A percentile compares a stretch with the other conserved stretches of the same genome.
phyloP scores from a whole-genome alignment of 306 rosid genomes.

The Sicyos edulis region DNA sequence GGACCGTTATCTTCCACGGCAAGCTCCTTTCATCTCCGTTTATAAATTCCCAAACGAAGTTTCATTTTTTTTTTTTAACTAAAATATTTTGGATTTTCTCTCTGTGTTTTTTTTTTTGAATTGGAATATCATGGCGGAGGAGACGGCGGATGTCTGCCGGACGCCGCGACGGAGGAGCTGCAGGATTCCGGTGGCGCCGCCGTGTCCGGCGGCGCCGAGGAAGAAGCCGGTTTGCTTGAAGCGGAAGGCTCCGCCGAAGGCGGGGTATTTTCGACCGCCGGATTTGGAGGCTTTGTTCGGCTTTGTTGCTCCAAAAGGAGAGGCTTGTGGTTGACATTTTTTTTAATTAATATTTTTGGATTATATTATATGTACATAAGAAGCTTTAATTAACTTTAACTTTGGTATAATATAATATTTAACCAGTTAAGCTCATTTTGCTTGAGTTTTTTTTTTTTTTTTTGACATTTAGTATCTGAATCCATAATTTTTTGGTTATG shows the following conservation, averaged over 20 bases:
- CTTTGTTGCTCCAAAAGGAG: slow-evolving; percentile 16
- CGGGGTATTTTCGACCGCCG: slow-evolving; percentile 36
- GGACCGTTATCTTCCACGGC: slow-evolving; percentile 17
- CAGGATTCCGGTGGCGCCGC: slow-evolving; percentile 20
- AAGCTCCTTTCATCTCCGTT: background rate
- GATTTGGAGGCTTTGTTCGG: slow-evolving; percentile 41
- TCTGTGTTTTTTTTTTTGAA: background rate
- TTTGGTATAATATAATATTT: no score
- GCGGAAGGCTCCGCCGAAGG: slow-evolving; percentile 30
- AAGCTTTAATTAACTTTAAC: no score
- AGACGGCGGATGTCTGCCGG: slow-evolving; percentile 25
- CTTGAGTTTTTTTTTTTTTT: no score
- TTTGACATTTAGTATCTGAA: no score
- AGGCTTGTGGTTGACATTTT: slow-evolving; percentile 17
- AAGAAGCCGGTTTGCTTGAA: slow-evolving; percentile 28
- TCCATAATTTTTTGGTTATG: no score
- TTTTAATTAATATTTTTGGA: no score
- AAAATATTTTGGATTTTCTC: background rate
- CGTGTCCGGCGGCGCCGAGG: slow-evolving; percentile 44
- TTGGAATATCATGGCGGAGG: slow-evolving; percentile 21
- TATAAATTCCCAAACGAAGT: background rate
- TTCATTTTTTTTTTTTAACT: background rate
- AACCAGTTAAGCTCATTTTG: no score
- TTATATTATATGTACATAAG: background rate
- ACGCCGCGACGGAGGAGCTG: slow-evolving; percentile 34